Conservation (phyloP, 805 yeast species). For the Kazachstania psychrophila region DNA sequence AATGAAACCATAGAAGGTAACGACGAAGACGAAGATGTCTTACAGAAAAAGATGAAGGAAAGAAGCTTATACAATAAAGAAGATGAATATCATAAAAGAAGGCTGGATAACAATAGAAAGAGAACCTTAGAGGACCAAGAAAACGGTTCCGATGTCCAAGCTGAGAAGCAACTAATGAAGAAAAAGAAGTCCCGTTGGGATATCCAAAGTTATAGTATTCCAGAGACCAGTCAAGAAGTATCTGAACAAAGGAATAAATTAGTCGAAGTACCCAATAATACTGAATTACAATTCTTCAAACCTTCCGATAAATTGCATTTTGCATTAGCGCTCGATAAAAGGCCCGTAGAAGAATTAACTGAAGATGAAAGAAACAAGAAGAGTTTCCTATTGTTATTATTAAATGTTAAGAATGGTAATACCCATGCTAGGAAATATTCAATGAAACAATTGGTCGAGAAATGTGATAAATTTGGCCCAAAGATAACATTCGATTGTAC, state of each 20-base stretch:
- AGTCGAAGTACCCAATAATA: constrained; percentile 43
- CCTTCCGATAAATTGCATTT: constrained; percentile 66
- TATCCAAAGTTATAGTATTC: constrained; percentile 40
- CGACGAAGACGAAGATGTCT: constrained; percentile 23
- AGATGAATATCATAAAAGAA: constrained; percentile 40
- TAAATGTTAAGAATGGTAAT: constrained; percentile 71
- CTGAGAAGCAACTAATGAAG: constrained; percentile 7
- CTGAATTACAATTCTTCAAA: constrained; percentile 60
- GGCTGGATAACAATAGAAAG: constrained; percentile 29
- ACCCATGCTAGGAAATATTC: constrained; percentile 61
- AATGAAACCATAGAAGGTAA: constrained; percentile 16
- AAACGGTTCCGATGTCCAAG: constrained; percentile 19
- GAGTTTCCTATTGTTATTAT: constrained; percentile 50
- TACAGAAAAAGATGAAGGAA: constrained; percentile 18
- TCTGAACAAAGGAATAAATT: constrained; percentile 20
- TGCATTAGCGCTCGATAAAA: constrained; percentile 42
- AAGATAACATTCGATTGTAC: constrained; percentile 55
- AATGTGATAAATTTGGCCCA: constrained; percentile 60
- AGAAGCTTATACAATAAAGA: constrained; percentile 32
- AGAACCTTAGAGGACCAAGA: constrained; percentile 30
- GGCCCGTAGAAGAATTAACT: constrained; percentile 31
- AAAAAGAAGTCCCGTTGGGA: constrained; percentile 29
- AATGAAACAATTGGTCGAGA: constrained; percentile 54
- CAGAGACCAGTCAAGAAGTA: constrained; percentile 35
- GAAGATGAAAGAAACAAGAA: constrained; percentile 50